phyloP scores from a whole-genome alignment of 306 rosid species.

The Quercus parvula region DNA sequence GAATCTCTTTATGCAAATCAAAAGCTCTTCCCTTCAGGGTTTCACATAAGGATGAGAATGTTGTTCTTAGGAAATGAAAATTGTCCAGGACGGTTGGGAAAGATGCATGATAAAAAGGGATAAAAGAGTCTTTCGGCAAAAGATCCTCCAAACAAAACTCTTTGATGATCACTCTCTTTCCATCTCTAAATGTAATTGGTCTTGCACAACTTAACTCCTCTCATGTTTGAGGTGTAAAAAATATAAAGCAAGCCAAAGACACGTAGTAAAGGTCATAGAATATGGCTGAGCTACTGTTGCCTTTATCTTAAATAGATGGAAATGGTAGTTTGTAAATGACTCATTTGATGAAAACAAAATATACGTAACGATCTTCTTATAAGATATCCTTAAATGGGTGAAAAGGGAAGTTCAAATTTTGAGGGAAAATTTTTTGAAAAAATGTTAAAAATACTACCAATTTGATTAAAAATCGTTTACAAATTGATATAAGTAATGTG shows the following conservation, averaged over 20 bases:
- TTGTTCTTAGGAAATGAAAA: conserved; percentile 28
- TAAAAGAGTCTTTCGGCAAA: conserved; percentile 59
- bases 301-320: conserved; percentile 24
- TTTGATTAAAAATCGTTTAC: too few relatives aligned
- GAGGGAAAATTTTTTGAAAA: too few relatives aligned
- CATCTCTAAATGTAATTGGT: conserved; percentile 29
- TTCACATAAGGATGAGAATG: conserved; percentile 29
- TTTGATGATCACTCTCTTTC: not conserved
- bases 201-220: conserved; percentile 41
- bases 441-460: too few relatives aligned
- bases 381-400: too few relatives aligned
- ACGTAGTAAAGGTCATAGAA: not conserved
- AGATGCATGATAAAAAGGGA: conserved; percentile 40
- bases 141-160: conserved; percentile 11
- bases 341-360: too few relatives aligned
- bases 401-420: too few relatives aligned
- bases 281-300: not conserved
- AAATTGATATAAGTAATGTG: too few relatives aligned
- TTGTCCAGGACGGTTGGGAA: conserved; percentile 28
- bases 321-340: conserved; percentile 17
- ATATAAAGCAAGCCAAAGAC: conserved; percentile 28
- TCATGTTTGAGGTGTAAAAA: conserved; percentile 47
- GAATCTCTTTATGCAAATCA: conserved; percentile 67
- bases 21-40: conserved; percentile 32
- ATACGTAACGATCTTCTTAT: too few relatives aligned